A percentile compares a stretch with the other conserved stretches of the same genome.
Conservation (phyloP, 805 yeast genomes). For the Yamadazyma sp. region DNA sequence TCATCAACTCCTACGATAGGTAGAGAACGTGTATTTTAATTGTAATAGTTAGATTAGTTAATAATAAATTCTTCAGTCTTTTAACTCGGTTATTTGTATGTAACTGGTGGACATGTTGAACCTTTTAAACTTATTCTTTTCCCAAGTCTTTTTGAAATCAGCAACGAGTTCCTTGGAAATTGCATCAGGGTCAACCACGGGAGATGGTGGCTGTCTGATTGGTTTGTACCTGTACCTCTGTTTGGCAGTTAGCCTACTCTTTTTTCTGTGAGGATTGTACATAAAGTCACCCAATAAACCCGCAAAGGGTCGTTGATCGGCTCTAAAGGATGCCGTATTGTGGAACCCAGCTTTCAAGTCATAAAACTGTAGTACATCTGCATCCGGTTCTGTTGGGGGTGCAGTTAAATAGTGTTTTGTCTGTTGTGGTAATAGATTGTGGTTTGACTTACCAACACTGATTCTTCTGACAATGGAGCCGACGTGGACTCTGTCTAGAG, state of each 20-base stretch:
- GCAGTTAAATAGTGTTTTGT: no score
- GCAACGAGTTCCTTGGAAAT: neutral
- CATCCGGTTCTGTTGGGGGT: no score
- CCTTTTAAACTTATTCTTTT: neutral
- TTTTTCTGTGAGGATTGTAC: neutral
- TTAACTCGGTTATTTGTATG: no score
- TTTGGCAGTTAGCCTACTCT: neutral
- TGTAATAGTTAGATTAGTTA: constrained; percentile 5
- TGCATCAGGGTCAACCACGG: neutral
- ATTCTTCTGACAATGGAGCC: no score
- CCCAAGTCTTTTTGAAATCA: neutral
- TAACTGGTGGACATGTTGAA: no score
- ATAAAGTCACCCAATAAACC: neutral
- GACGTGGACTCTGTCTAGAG: no score
- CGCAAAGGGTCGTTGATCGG: neutral
- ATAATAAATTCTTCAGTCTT: no score
- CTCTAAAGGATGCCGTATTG: neutral
- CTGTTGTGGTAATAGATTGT: no score
- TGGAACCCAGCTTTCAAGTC: no score
- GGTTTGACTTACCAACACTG: no score
- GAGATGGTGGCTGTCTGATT: neutral
- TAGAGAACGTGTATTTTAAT: constrained; percentile 5
- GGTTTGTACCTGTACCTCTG: neutral
- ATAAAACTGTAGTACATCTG: no score
- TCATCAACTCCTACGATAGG: constrained; percentile 29